Evolutionary conservation across 1,284 basidiomycete species (phyloP).

Genomic region (Vanrija pseudolonga): DNA sequence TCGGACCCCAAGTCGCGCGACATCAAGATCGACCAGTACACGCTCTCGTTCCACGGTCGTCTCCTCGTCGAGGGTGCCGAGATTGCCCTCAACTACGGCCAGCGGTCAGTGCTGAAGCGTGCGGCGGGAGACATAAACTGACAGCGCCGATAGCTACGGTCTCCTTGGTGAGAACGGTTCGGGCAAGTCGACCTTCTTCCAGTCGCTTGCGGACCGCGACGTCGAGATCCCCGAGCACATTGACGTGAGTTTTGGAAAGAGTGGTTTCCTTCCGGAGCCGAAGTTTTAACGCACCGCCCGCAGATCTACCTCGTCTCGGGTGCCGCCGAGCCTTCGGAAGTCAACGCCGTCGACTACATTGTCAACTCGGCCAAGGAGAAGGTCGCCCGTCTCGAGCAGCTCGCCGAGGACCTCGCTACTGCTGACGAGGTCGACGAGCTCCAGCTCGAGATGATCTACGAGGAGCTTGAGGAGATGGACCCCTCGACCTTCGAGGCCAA

Average conservation of each 20-base stretch:
- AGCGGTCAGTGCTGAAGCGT: slow-evolving; percentile 56
- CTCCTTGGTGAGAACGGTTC: slow-evolving; percentile 95
- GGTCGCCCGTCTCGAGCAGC: slow-evolving; percentile 89
- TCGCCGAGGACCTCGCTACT: slow-evolving; percentile 88
- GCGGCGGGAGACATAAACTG: not conserved
- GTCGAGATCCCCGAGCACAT: slow-evolving; percentile 93
- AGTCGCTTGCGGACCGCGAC: slow-evolving; percentile 77
- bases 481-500: slow-evolving; percentile 93
- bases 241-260: slow-evolving; percentile 56
- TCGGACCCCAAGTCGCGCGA: slow-evolving; percentile 90
- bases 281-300: not conserved
- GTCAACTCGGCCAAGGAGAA: slow-evolving; percentile 88
- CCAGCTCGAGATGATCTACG: slow-evolving; percentile 82
- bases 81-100: slow-evolving; percentile 92
- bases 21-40: slow-evolving; percentile 95
- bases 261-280: not conserved
- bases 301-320: slow-evolving; percentile 91
- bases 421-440: slow-evolving; percentile 86
- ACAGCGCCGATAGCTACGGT: slow-evolving; percentile 59
- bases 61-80: slow-evolving; percentile 86
- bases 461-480: slow-evolving; percentile 96
- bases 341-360: slow-evolving; percentile 95
- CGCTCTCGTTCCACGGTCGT: slow-evolving; percentile 95
- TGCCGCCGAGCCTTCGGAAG: slow-evolving; percentile 93
- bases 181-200: slow-evolving; percentile 68